Evolutionary conservation across 352 stramenopile species (phyloP).

Genomic region (Peronospora belbahrii): DNA sequence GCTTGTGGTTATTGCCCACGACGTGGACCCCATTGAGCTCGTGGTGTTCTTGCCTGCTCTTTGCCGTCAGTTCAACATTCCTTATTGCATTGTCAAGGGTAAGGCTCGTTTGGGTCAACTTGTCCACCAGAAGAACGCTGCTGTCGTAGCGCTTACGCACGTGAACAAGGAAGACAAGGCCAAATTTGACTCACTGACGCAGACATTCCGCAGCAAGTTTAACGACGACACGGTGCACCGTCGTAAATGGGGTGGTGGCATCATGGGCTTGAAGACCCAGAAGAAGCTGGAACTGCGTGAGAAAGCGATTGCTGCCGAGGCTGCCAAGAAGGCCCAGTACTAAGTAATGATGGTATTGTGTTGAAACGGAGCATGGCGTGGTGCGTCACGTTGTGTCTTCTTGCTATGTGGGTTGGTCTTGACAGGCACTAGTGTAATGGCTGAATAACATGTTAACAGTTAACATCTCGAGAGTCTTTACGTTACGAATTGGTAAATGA

Average conservation of each 20-base stretch:
- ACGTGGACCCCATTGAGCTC: conserved; percentile 98
- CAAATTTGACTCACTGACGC: conserved; percentile 91
- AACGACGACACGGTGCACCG: conserved; percentile 90
- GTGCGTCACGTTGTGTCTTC: conserved; percentile 6
- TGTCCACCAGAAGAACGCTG: conserved; percentile 98
- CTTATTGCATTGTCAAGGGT: conserved; percentile 99
- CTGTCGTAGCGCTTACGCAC: conserved; percentile 92
- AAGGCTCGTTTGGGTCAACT: conserved; percentile 97
- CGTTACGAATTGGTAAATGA: too few relatives aligned
- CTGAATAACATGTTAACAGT: conserved; percentile 33
- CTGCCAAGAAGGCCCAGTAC: conserved; percentile 97
- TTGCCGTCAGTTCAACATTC: conserved; percentile 98
- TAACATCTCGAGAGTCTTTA: conserved; percentile 1
- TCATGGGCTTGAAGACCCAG: conserved; percentile 99
- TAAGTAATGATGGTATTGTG: conserved; percentile 36
- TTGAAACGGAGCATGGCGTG: conserved; percentile 7
- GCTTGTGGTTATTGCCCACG: conserved; percentile 98
- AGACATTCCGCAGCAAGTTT: conserved; percentile 94
- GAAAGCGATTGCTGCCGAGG: conserved; percentile 95
- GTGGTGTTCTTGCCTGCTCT: conserved; percentile 97
- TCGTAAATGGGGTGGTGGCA: conserved; percentile 98
- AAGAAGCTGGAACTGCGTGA: conserved; percentile 98
- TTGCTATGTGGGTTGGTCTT: conserved; percentile 23
- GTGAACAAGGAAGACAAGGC: conserved; percentile 98
- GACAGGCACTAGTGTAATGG: conserved; percentile 29